Evolutionary conservation across 306 rosid genomes (phyloP), one percentile per base, ranked within the genome.

Genomic region (Prunus campanulata): DNA sequence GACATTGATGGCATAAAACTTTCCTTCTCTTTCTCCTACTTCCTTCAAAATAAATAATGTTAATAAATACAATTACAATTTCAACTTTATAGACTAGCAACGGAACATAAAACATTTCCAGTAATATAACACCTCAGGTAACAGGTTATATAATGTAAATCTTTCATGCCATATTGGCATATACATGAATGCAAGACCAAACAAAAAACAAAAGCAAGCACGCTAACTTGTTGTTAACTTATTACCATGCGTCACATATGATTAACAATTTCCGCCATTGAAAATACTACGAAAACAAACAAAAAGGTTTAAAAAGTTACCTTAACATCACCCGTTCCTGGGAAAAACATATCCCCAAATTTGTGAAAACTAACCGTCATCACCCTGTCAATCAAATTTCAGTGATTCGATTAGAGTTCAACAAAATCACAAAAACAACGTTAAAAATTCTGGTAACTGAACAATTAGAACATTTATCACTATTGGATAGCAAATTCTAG

Each of bases 301-400:
- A 25, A 73, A 66, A 80, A 68, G 70, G 81, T 60, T 67, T 75
- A 30, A 80, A 81, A 80, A 83, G 63, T 86, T 86, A 92, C 97
- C 97, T 95, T 95, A 73, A 91, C 97, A 82, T 92, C 99, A 63
- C 99, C 99, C 4, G 99, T 92, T 76, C 97, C 99, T 0, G 99
- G 99, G 70, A 95, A 95, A 85, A 92, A 95, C 90, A 84, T 20
- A 78, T 95, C 99, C 73, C 99, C 99, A 81, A 71, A 95, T 90
- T 95, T 95, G 90, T 95, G 99, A 86, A 92, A 95, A 73, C 99
- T 95, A 75, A 95, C 97, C 18, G 99, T 95, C 99, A 95, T 95
- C 81, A 95, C 99, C 96, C 99, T 95, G 93, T 72, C 82, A 88
- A 46, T 70, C 65, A 81, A 83, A 74, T 32, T 73, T 84, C 32